Evolutionary conservation across 2,329 filamentous ascomycete genomes (phyloP).

Genomic region (Cladosporium sphaerospermum): DNA sequence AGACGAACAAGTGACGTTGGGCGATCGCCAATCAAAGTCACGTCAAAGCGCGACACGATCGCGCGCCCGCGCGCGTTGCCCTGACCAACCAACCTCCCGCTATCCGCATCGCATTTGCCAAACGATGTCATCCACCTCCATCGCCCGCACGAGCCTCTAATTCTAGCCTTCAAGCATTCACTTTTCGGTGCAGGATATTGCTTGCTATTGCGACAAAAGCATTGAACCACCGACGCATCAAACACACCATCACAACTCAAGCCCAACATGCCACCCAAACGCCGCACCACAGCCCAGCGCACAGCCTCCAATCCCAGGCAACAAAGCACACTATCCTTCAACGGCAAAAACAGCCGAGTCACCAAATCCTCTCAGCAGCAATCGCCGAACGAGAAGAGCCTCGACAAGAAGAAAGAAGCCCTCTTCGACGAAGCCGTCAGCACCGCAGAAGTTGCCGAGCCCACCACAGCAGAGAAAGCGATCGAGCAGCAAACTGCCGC

Average conservation of each 20-base stretch:
- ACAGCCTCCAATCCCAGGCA: conserved; percentile 39
- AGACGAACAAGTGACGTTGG: not conserved
- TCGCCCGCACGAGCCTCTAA: conserved; percentile 1
- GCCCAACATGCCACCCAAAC: conserved; percentile 40
- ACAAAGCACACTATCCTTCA: conserved; percentile 60
- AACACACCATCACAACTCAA: too few species aligned
- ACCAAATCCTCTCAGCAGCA: conserved; percentile 48
- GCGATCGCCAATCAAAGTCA: not conserved
- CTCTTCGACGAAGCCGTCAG: conserved; percentile 28
- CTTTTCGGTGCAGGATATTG: too few species aligned
- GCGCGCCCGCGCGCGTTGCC: not conserved
- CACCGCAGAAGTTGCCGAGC: conserved; percentile 16
- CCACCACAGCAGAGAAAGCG: conserved; percentile 34
- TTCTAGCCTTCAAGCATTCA: not conserved
- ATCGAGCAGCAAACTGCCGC: conserved; percentile 35
- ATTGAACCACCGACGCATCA: not conserved
- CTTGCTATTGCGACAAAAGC: too few species aligned
- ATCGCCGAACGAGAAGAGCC: conserved; percentile 27
- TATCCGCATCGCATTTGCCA: too few species aligned
- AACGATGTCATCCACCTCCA: conserved; percentile 4
- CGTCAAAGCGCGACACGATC: not conserved
- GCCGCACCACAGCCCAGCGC: conserved; percentile 35
- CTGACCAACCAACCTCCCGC: conserved; percentile 1
- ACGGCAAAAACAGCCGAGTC: conserved; percentile 44
- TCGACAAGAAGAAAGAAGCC: conserved; percentile 32